phyloP scores from a whole-genome alignment of 73 alveolate genomes.

The Paramecium tetraurelia region DNA sequence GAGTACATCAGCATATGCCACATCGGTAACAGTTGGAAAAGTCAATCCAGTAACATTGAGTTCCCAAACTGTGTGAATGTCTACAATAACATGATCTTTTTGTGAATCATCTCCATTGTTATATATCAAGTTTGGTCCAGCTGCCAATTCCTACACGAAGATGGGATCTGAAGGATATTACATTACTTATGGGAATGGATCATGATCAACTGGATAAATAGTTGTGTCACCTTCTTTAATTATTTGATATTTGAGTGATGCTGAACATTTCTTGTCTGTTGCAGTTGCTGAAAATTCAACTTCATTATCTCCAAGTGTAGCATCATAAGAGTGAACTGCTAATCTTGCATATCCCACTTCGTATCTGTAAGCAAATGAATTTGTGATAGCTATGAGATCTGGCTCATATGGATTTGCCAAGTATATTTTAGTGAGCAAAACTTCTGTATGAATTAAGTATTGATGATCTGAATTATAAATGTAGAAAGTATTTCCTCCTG shows the following conservation, averaged over 20 bases:
- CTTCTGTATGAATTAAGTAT: not conserved
- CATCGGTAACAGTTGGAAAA: not conserved
- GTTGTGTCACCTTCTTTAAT: not conserved
- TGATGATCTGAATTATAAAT: not conserved
- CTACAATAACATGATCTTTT: not conserved
- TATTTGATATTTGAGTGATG: not conserved
- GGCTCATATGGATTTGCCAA: slow-evolving; percentile 41
- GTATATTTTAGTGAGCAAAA: not conserved
- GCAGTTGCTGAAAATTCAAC: not conserved
- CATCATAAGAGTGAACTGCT: not conserved
- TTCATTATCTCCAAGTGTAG: not conserved
- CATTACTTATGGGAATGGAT: not conserved
- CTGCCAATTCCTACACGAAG: not conserved
- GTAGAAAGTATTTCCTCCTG: not conserved
- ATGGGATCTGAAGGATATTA: slow-evolving; percentile 7
- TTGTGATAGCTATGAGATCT: not conserved
- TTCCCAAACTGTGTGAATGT: not conserved
- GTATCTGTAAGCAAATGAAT: not conserved
- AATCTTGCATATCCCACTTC: not conserved
- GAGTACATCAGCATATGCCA: slow-evolving; percentile 13
- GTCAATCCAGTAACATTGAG: not conserved
- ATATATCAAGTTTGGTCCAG: slow-evolving; percentile 27
- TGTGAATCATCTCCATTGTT: not conserved
- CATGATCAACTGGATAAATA: not conserved
- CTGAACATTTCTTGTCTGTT: not conserved